Evolutionary conservation across 2,329 filamentous ascomycete species (phyloP).

Genomic region (Neonectria coccinea): DNA sequence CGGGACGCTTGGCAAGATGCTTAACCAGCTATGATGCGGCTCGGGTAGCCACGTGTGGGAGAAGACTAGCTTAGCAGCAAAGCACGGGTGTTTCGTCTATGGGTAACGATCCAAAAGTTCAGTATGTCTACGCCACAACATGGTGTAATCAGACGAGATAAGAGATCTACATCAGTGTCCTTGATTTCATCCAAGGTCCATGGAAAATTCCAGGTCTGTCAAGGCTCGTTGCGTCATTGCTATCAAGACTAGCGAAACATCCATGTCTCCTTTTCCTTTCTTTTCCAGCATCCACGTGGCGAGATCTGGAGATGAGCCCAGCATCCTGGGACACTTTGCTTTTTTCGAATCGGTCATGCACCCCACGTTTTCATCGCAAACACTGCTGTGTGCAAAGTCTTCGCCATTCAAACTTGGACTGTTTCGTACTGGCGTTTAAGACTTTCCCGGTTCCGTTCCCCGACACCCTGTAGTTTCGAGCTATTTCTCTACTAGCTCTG

Average conservation of each 20-base stretch:
- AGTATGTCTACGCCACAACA: neutral
- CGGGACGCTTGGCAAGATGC: neutral
- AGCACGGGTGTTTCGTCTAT: neutral
- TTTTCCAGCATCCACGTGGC: constrained; percentile 5
- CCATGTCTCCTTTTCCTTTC: neutral
- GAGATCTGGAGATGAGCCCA: neutral
- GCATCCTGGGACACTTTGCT: constrained; percentile 8
- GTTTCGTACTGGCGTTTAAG: neutral
- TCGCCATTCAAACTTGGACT: neutral
- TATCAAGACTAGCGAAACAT: neutral
- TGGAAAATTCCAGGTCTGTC: neutral
- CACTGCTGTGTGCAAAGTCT: neutral
- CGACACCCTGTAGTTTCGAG: neutral
- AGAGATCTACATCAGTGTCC: neutral
- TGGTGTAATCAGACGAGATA: neutral
- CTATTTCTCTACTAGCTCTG: neutral
- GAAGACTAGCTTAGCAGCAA: neutral
- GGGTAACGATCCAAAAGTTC: neutral
- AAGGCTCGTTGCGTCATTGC: neutral
- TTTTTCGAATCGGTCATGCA: constrained; percentile 11
- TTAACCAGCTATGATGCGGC: neutral
- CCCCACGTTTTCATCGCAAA: neutral
- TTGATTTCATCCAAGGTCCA: neutral
- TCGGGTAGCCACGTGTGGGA: neutral
- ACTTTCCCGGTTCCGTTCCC: neutral